Evolutionary conservation across 108 stramenopile genomes (phyloP).

Genomic region (Fragilaria radians): DNA sequence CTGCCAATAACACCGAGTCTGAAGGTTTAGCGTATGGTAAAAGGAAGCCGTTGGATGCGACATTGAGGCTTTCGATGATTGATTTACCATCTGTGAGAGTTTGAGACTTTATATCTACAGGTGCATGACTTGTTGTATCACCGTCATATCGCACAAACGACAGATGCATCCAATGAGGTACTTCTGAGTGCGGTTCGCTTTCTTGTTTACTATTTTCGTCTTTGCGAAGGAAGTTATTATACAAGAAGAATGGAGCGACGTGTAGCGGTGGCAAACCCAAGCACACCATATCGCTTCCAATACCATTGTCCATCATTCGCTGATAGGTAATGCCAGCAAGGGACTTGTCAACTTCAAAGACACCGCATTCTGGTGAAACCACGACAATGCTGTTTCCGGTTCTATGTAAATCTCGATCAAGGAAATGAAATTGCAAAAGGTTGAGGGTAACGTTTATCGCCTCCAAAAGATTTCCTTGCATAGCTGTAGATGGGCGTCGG

Average conservation of each 20-base stretch:
- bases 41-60: conserved; percentile 13
- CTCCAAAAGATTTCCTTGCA: conserved; percentile 94
- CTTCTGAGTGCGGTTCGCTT: conserved; percentile 47
- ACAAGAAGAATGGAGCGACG: conserved; percentile 95
- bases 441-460: conserved; percentile 97
- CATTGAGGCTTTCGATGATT: too few species aligned
- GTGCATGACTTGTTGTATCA: conserved; percentile 7
- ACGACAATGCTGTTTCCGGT: conserved; percentile 95
- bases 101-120: neutral
- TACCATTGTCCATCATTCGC: conserved; percentile 99
- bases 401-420: conserved; percentile 90
- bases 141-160: conserved; percentile 74
- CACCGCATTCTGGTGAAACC: conserved; percentile 92
- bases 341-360: conserved; percentile 86
- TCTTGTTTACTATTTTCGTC: conserved; percentile 1
- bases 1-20: neutral
- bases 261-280: conserved; percentile 93
- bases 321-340: conserved; percentile 95
- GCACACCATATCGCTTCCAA: conserved; percentile 97
- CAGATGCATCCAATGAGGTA: conserved; percentile 88
- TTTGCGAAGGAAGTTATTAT: conserved; percentile 26
- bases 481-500: conserved; percentile 68
- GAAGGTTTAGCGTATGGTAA: conserved; percentile 10
- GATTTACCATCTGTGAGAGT: neutral
- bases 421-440: conserved; percentile 90